These are phyloP conservation scores for Tubosaeta sp. DNA, from an alignment of 768 basidiomycete genomes.

Conservation along the genomic window DNA sequence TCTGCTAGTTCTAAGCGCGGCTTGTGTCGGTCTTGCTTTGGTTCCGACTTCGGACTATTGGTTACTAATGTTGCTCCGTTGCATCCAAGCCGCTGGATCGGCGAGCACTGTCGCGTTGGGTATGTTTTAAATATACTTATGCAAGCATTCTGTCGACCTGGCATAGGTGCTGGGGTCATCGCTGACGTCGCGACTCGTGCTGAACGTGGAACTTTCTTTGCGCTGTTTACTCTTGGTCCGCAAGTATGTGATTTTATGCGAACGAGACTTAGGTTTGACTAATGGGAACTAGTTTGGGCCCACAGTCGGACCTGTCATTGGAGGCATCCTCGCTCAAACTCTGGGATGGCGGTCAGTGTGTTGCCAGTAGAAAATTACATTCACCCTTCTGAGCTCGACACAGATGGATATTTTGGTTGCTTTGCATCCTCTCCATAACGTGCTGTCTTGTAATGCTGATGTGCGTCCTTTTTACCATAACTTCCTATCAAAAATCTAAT, in stretches of 20 bases:
- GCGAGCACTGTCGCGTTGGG: slow-evolving; percentile 77
- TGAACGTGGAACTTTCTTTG: slow-evolving; percentile 78
- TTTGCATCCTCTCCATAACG: slow-evolving; percentile 14
- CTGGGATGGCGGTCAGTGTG: slow-evolving; percentile 59
- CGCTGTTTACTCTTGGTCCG: slow-evolving; percentile 61
- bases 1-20: slow-evolving; percentile 54
- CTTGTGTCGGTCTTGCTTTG: slow-evolving; percentile 61
- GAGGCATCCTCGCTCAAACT: slow-evolving; percentile 48
- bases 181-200: slow-evolving; percentile 70
- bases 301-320: slow-evolving; percentile 45
- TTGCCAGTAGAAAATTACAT: background rate
- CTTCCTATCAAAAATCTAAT: background rate
- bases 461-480: slow-evolving; percentile 2
- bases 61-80: slow-evolving; percentile 76
- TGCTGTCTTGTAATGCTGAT: slow-evolving; percentile 12
- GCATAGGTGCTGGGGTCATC: slow-evolving; percentile 66
- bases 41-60: slow-evolving; percentile 63
- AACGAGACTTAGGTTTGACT: background rate
- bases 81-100: slow-evolving; percentile 74
- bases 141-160: no score
- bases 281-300: slow-evolving; percentile 56
- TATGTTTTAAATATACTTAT: slow-evolving; percentile 16
- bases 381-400: background rate
- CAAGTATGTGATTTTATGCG: slow-evolving; percentile 36
- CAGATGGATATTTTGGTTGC: slow-evolving; percentile 23